Conservation (phyloP, 208 protist genomes). For the Crithidia acanthocephali region DNA sequence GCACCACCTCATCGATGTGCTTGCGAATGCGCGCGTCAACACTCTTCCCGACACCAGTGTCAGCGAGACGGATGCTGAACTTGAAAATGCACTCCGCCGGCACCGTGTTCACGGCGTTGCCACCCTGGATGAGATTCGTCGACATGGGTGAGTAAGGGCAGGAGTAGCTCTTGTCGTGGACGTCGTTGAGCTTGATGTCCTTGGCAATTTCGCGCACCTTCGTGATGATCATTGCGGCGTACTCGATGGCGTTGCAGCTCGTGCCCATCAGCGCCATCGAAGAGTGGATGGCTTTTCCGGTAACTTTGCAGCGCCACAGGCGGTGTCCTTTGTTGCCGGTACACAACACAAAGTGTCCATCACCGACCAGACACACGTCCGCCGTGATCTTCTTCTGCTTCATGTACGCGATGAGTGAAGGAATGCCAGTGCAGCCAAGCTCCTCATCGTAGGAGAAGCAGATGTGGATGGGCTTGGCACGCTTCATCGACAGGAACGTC, state of each 20-base stretch:
- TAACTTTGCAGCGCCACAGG: constrained; percentile 21
- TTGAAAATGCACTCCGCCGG: constrained; percentile 47
- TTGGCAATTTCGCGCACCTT: constrained; percentile 40
- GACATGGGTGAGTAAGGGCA: constrained; percentile 39
- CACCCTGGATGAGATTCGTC: constrained; percentile 46
- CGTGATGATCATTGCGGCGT: constrained; percentile 44
- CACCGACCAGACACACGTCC: constrained; percentile 50
- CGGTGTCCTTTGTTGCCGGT: constrained; percentile 16
- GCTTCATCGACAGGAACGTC: constrained; percentile 44
- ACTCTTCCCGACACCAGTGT: constrained; percentile 15
- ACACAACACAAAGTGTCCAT: constrained; percentile 6
- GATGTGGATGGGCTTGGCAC: constrained; percentile 52
- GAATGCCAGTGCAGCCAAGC: constrained; percentile 44
- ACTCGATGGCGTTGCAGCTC: constrained; percentile 48
- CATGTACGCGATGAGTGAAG: constrained; percentile 44
- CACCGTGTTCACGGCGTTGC: constrained; percentile 59
- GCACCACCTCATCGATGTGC: constrained; percentile 35
- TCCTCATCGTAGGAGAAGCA: constrained; percentile 59
- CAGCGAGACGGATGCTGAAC: constrained; percentile 44
- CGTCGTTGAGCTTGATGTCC: constrained; percentile 31
- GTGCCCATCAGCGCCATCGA: constrained; percentile 47
- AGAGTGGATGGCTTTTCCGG: constrained; percentile 51
- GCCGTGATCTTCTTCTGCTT: constrained; percentile 37
- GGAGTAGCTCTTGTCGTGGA: constrained; percentile 27
- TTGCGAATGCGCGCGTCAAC: constrained; percentile 37